These are phyloP conservation scores for Kalanchoe fedtschenkoi DNA, from an alignment of 164 flowering plant genomes.

Conservation along the genomic window DNA sequence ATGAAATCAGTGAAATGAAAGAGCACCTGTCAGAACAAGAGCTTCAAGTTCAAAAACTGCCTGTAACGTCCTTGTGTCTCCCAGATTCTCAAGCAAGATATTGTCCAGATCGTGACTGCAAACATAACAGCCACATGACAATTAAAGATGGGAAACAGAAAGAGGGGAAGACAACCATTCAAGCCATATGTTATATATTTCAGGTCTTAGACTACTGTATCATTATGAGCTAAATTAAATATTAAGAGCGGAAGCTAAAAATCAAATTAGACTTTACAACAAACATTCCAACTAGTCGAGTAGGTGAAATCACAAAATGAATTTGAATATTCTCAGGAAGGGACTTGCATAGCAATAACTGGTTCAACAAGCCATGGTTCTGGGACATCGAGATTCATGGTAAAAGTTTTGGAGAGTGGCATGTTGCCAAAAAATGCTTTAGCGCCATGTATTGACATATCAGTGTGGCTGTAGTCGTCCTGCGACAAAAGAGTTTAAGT, in stretches of 20 bases:
- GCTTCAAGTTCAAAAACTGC: conserved; percentile 97
- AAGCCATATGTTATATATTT: neutral
- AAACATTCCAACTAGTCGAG: neutral
- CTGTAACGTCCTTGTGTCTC: conserved; percentile 74
- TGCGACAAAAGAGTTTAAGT: conserved; percentile 23
- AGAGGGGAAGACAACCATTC: neutral
- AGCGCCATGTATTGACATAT: conserved; percentile 65
- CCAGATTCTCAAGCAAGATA: conserved; percentile 93
- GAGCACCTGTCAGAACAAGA: conserved; percentile 82
- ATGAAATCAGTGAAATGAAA: neutral
- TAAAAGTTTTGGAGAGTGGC: conserved; percentile 95
- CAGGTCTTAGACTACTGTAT: neutral
- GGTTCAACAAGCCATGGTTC: conserved; percentile 99
- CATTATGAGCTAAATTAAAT: neutral
- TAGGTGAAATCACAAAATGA: neutral
- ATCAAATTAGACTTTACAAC: neutral
- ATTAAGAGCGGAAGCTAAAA: neutral
- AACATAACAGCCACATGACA: conserved; percentile 9
- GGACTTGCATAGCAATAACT: conserved; percentile 80
- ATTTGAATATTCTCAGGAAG: neutral
- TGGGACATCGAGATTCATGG: conserved; percentile 99
- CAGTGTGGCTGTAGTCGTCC: conserved; percentile 84
- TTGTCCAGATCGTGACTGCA: conserved; percentile 94
- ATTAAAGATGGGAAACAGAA: neutral
- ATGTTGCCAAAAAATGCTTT: conserved; percentile 91